Evolutionary conservation across 208 protist species (phyloP).

Genomic region (Willaertia magna): DNA sequence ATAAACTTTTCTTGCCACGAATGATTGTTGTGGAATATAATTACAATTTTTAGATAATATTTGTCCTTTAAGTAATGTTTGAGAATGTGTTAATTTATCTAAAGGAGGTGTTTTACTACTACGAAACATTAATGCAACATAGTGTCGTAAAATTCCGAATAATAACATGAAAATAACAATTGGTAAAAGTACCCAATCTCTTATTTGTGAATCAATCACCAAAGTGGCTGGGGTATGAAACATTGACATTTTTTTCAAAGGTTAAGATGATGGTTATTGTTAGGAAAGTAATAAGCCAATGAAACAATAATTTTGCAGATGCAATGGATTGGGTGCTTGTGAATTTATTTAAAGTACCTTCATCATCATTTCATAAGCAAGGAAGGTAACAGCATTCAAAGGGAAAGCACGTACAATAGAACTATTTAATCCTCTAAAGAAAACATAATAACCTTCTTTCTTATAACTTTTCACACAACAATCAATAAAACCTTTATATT

Average conservation of each 20-base stretch:
- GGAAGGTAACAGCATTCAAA: slow-evolving; percentile 11
- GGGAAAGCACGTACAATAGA: not conserved
- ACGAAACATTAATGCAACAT: slow-evolving; percentile 49
- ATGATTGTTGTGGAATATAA: slow-evolving; percentile 44
- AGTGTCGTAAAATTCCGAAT: slow-evolving; percentile 70
- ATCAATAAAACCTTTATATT: slow-evolving; percentile 3
- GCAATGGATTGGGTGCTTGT: too few relatives aligned
- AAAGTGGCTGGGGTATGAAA: not conserved
- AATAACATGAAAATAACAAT: slow-evolving; percentile 80
- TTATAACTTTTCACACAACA: not conserved
- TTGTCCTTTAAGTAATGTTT: slow-evolving; percentile 51
- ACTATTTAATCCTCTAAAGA: slow-evolving; percentile 2
- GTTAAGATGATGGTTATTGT: too few relatives aligned
- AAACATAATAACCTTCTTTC: not conserved
- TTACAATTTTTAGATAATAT: slow-evolving; percentile 42
- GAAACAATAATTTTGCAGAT: too few relatives aligned
- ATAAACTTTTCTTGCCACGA: slow-evolving; percentile 46
- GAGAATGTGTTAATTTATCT: slow-evolving; percentile 44
- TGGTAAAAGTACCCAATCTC: slow-evolving; percentile 85
- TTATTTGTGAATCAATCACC: slow-evolving; percentile 68
- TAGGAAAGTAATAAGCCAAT: too few relatives aligned
- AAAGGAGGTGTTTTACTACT: slow-evolving; percentile 39
- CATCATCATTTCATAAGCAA: slow-evolving; percentile 8
- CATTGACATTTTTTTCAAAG: not conserved
- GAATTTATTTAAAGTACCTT: not conserved